These are phyloP conservation scores for Saturnispora quitensis DNA, from an alignment of 805 yeast genomes.

Conservation along the genomic window DNA sequence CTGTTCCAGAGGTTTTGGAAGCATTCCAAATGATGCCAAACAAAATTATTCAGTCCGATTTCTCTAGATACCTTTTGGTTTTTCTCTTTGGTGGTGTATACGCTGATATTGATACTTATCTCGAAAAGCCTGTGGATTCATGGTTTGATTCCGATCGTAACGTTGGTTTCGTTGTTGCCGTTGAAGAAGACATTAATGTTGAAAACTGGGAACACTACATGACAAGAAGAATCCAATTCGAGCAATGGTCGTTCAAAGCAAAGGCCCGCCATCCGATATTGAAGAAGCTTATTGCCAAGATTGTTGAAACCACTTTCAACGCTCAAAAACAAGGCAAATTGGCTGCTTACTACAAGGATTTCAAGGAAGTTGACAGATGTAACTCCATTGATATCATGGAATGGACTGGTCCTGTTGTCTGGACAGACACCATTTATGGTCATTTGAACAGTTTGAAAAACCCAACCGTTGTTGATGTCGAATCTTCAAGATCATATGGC, in stretches of 20 bases:
- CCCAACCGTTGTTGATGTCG: slow-evolving; percentile 28
- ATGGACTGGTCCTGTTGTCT: slow-evolving; percentile 76
- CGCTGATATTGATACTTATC: slow-evolving; percentile 51
- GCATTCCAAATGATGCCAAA: slow-evolving; percentile 48
- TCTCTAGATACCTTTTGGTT: slow-evolving; percentile 45
- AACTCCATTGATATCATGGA: slow-evolving; percentile 43
- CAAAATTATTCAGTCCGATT: slow-evolving; percentile 43
- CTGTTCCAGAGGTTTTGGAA: slow-evolving; percentile 44
- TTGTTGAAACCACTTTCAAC: slow-evolving; percentile 41
- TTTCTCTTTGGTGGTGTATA: slow-evolving; percentile 52
- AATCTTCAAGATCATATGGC: slow-evolving; percentile 23
- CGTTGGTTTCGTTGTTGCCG: slow-evolving; percentile 45
- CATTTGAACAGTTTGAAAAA: slow-evolving; percentile 42
- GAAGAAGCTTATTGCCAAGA: slow-evolving; percentile 43
- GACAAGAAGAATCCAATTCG: slow-evolving; percentile 48
- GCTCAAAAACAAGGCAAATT: slow-evolving; percentile 28
- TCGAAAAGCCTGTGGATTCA: slow-evolving; percentile 46
- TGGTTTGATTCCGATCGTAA: slow-evolving; percentile 50
- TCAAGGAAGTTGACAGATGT: slow-evolving; percentile 30
- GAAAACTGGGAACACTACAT: slow-evolving; percentile 45
- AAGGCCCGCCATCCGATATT: slow-evolving; percentile 54
- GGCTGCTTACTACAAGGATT: slow-evolving; percentile 29
- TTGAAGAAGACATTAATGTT: slow-evolving; percentile 46
- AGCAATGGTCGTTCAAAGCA: slow-evolving; percentile 54
- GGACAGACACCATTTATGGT: slow-evolving; percentile 65